Percentiles rank a stretch among this genome's conserved stretches.
These are phyloP conservation scores for Phyllosticta paracitricarpa DNA, from an alignment of 2,329 filamentous ascomycete genomes.

Conservation along the genomic window DNA sequence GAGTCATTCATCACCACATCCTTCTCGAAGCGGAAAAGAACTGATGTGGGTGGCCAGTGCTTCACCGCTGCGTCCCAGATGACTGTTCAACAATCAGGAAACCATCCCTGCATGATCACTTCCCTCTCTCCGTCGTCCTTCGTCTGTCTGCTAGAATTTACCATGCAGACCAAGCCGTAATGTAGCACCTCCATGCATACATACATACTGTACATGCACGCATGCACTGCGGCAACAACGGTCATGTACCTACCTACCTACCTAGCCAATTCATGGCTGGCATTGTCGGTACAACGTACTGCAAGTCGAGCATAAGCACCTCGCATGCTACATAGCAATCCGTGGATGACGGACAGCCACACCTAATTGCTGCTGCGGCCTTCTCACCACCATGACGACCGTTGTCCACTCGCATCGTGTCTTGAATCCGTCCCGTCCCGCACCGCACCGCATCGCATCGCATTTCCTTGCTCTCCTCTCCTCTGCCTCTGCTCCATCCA, in stretches of 20 bases:
- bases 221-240: neutral
- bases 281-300: neutral
- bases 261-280: neutral
- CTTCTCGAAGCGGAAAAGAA: neutral
- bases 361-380: neutral
- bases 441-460: too few relatives aligned
- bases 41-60: neutral
- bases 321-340: neutral
- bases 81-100: neutral
- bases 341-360: neutral
- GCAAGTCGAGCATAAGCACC: neutral
- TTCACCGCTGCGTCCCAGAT: neutral
- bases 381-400: constrained; percentile 8
- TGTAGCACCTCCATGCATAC: neutral
- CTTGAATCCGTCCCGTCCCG: neutral
- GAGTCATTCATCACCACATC: neutral
- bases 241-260: neutral
- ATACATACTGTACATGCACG: neutral
- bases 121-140: neutral
- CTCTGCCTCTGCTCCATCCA: too few relatives aligned
- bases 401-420: too few relatives aligned
- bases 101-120: neutral
- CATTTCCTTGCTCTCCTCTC: too few relatives aligned
- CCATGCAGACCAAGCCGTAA: neutral
- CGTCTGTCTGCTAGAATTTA: neutral